A percentile compares a stretch with the other conserved stretches of the same genome.
These are phyloP conservation scores for Cyclotella atomus DNA, from an alignment of 108 stramenopile species.

Conservation along the genomic window DNA sequence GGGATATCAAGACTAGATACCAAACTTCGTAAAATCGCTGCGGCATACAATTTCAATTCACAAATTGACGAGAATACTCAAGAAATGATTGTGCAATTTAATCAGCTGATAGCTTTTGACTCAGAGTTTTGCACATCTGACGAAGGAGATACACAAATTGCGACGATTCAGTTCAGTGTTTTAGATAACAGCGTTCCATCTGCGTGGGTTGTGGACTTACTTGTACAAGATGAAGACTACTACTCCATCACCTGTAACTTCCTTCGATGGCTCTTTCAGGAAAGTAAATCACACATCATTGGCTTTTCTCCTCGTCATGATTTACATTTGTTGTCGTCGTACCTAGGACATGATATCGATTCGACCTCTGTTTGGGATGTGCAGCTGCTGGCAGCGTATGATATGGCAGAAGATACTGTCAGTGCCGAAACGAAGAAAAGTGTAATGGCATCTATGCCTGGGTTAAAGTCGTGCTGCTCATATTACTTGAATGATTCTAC, in stretches of 20 bases:
- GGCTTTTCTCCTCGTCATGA: constrained; percentile 46
- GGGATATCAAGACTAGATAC: constrained; percentile 24
- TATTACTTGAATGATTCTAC: constrained; percentile 12
- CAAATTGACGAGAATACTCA: no score
- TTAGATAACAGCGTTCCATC: constrained; percentile 31
- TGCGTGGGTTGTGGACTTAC: constrained; percentile 45
- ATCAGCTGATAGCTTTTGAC: constrained; percentile 37
- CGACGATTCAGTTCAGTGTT: constrained; percentile 46
- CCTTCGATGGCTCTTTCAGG: constrained; percentile 45
- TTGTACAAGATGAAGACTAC: constrained; percentile 6
- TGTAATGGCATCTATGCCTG: constrained; percentile 36
- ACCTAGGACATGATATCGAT: constrained; percentile 38
- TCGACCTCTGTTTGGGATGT: constrained; percentile 27
- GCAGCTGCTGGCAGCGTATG: constrained; percentile 35
- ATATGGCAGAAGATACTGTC: constrained; percentile 27
- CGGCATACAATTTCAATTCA: neutral
- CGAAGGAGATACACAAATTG: constrained; percentile 27
- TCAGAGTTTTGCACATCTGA: constrained; percentile 29
- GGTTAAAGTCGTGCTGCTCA: constrained; percentile 40
- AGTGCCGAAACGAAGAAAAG: neutral
- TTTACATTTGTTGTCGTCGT: constrained; percentile 29
- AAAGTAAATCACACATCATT: constrained; percentile 29
- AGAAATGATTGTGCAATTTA: constrained; percentile 4
- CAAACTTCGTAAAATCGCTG: constrained; percentile 12
- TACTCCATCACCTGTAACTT: constrained; percentile 29